Evolutionary conservation across 352 stramenopile genomes (phyloP).

Genomic region (Pythium biforme): DNA sequence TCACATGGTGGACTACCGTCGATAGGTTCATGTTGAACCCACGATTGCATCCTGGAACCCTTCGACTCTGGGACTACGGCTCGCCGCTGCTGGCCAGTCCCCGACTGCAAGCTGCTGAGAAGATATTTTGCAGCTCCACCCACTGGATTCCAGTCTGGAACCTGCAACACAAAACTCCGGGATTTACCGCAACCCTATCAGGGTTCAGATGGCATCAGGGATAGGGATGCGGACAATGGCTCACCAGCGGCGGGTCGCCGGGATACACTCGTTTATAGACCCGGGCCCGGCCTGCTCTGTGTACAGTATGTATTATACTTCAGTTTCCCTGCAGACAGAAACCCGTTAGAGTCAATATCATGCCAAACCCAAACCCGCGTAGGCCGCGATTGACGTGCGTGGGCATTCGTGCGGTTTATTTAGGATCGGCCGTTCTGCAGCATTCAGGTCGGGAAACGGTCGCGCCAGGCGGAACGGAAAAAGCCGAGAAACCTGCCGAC

Average conservation of each 20-base stretch:
- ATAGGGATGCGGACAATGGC: constrained; percentile 9
- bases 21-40: too few relatives aligned
- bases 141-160: too few relatives aligned
- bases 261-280: not conserved
- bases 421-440: not conserved
- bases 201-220: constrained; percentile 18
- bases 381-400: constrained; percentile 20
- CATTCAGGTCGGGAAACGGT: constrained; percentile 14
- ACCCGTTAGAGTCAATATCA: not conserved
- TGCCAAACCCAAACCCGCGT: constrained; percentile 14
- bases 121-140: too few relatives aligned
- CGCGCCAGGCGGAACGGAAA: constrained; percentile 14
- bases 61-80: too few relatives aligned
- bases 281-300: not conserved
- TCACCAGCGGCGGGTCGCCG: not conserved
- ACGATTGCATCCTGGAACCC: too few relatives aligned
- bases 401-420: constrained; percentile 5
- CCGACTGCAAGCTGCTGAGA: too few relatives aligned
- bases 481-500: constrained; percentile 22
- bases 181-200: constrained; percentile 10
- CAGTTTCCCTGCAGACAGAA: not conserved
- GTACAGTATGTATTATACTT: too few relatives aligned
- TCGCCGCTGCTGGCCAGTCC: too few relatives aligned
- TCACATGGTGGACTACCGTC: too few relatives aligned
- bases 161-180: too few relatives aligned